Evolutionary conservation across 495 filamentous ascomycete species (phyloP), one percentile per base, ranked within the genome.

Genomic region (Pseudotulostoma volvatum): DNA sequence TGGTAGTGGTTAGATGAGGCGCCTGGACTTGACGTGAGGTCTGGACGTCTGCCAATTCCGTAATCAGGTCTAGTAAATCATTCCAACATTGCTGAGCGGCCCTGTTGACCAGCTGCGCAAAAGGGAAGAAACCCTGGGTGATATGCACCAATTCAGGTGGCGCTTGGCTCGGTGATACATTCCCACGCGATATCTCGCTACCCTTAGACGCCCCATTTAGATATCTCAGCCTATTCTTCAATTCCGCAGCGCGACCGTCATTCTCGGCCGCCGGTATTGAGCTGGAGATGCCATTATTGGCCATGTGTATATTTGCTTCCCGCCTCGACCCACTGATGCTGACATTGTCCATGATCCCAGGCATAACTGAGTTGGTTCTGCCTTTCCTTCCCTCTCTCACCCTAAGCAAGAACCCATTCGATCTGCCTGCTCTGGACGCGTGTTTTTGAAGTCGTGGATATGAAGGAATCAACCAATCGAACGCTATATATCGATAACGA

Each of bases 81-180:
- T 79, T 80, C 57, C 79, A 86, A 32, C 80, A 82, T 55, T 82
- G 76, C 52, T 95, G 84, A 19, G 77, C 77, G 9, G 88, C 68
- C 39, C 90, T 73, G 37, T 69, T 68, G 33, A 95, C 64, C 16
- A 97, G 59, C 28, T 64, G 66, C 11, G 70, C 67, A 18, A 93
- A 62, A 3, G 80, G 76, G 18, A 82, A 62, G 44, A 81, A 92
- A 18, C 76, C 74, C 39, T 76, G 59, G 0, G 81, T 81, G 40
- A 94, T 81, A 44, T 92, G 85, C 34, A 67, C 60, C 14, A 96
- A 73, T 48, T 88, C 79, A 23, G 84, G 82, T 0, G 78, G 77
- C 1, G 73, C 61, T 18, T 75, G 64, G 37, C 41, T 38, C 15
- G 38, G 28, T 9, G 28, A 11, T 15, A 7, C 9, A 35, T 36